These are phyloP conservation scores for Neopestalotiopsis sp. DNA, from an alignment of 2,329 filamentous ascomycete genomes.

Conservation along the genomic window DNA sequence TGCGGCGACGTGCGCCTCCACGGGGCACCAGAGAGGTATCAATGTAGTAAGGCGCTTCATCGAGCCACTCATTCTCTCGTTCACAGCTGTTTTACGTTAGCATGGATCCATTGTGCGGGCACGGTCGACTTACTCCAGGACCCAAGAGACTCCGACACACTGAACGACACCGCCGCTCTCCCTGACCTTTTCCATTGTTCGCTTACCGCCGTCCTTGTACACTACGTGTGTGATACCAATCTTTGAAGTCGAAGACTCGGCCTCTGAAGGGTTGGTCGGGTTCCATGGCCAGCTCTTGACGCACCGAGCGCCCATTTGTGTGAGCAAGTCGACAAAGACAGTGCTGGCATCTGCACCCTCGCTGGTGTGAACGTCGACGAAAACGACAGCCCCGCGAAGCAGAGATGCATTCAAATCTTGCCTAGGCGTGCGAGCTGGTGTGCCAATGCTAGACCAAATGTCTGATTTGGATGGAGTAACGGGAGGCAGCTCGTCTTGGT, in stretches of 20 bases:
- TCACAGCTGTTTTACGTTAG: slow-evolving; percentile 66
- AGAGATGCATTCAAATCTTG: slow-evolving; percentile 58
- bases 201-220: slow-evolving; percentile 84
- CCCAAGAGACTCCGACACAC: slow-evolving; percentile 88
- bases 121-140: slow-evolving; percentile 73
- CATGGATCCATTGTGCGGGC: slow-evolving; percentile 4
- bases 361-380: slow-evolving; percentile 82
- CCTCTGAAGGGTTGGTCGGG: slow-evolving; percentile 45
- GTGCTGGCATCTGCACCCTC: slow-evolving; percentile 81
- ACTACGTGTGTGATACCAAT: slow-evolving; percentile 87
- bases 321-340: slow-evolving; percentile 81
- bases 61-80: slow-evolving; percentile 76
- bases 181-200: slow-evolving; percentile 81
- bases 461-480: slow-evolving; percentile 56
- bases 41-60: slow-evolving; percentile 73
- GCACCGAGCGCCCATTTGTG: slow-evolving; percentile 81
- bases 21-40: slow-evolving; percentile 72
- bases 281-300: slow-evolving; percentile 80
- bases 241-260: slow-evolving; percentile 51
- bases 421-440: slow-evolving; percentile 62
- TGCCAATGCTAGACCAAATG: slow-evolving; percentile 59
- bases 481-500: slow-evolving; percentile 33
- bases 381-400: slow-evolving; percentile 76
- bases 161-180: slow-evolving; percentile 76
- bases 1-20: slow-evolving; percentile 73